These are phyloP conservation scores for Tremella fuciformis DNA, from an alignment of 768 basidiomycete genomes.

Conservation along the genomic window DNA sequence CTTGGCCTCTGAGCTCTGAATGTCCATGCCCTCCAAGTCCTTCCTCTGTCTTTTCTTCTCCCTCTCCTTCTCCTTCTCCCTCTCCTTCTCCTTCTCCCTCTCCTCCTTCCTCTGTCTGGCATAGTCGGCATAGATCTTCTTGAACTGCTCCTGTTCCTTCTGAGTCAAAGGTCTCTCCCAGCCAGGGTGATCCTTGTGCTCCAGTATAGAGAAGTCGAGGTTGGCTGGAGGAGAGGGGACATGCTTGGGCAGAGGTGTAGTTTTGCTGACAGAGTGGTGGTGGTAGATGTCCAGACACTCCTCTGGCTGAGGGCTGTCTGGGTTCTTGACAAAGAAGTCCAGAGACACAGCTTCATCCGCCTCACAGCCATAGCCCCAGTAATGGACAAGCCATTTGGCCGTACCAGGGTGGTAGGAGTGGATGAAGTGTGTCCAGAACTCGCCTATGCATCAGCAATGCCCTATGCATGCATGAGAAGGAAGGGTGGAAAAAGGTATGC, in stretches of 20 bases:
- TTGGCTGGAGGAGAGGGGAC: background rate
- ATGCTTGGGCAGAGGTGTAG: background rate
- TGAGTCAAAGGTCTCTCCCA: background rate
- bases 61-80: background rate
- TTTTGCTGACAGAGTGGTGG: conserved; percentile 3
- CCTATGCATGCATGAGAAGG: background rate
- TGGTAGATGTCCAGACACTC: conserved; percentile 1
- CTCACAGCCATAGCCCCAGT: conserved; percentile 1
- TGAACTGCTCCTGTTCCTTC: background rate
- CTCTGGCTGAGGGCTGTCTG: background rate
- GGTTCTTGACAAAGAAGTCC: background rate
- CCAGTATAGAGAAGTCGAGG: background rate
- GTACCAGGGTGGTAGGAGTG: background rate
- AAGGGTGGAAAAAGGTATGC: conserved; percentile 3
- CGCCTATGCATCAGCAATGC: background rate
- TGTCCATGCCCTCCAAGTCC: background rate
- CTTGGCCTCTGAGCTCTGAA: background rate
- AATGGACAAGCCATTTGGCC: conserved; percentile 5
- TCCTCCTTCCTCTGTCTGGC: conserved; percentile 6
- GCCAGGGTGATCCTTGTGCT: background rate
- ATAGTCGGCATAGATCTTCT: background rate
- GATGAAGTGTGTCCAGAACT: conserved; percentile 3
- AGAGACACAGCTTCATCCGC: background rate
- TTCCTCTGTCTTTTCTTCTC: background rate
- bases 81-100: background rate